Evolutionary conservation across 176 grass and related monocot genomes (phyloP).

Genomic region (Cenchrus fungigraminus): DNA sequence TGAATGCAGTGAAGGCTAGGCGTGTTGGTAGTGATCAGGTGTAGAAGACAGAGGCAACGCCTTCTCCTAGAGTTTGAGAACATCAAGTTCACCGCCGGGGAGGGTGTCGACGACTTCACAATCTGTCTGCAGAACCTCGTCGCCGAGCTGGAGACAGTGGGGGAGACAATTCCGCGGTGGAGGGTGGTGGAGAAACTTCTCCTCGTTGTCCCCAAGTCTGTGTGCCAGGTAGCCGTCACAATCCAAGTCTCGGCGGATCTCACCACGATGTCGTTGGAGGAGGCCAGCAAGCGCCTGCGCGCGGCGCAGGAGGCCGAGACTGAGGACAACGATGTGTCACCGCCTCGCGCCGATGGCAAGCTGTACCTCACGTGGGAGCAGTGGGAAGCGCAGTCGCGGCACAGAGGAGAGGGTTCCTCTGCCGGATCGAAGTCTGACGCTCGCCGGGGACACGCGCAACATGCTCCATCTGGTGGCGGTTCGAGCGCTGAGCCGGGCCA

Average conservation of each 20-base stretch:
- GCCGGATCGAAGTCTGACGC: background rate
- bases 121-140: background rate
- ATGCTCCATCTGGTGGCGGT: no score
- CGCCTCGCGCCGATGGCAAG: background rate
- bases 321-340: background rate
- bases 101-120: background rate
- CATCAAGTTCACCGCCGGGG: background rate
- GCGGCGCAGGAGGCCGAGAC: background rate
- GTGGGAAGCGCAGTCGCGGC: background rate
- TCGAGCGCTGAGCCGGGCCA: background rate
- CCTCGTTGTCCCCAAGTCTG: background rate
- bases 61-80: background rate
- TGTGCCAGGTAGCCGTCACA: background rate
- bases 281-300: background rate
- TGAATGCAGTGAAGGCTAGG: background rate
- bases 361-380: background rate
- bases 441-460: background rate
- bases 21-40: background rate
- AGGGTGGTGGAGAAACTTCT: background rate
- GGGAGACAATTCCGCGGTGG: background rate
- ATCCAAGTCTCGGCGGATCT: background rate
- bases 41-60: background rate
- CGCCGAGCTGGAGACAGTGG: background rate
- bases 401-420: background rate
- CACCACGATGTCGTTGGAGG: background rate